Evolutionary conservation across 2,329 filamentous ascomycete genomes (phyloP), one percentile per base, ranked within the genome.

Genomic region (Corynespora cassiicola): DNA sequence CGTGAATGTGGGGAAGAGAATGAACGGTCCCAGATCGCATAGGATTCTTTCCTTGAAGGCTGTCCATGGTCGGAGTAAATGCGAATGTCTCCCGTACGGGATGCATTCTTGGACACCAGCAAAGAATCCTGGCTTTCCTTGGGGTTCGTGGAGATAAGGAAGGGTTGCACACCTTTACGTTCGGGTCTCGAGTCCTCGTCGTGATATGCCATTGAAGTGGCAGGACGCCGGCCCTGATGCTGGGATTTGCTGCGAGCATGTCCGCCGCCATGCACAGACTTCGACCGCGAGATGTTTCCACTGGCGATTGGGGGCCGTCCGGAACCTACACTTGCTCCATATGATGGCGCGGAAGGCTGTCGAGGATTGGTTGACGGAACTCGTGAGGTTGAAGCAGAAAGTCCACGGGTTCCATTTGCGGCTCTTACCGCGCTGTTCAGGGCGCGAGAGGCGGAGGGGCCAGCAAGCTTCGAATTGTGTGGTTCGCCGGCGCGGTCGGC

Each of bases 271-370:
- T 63, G 80, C 69, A 22, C 81, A 72, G 6, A 79, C 75, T 45
- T 74, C 36, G 80, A 77, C 19, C 63, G 74, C 27, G 30, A 20
- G 9, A 21, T 12, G 43, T 61, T 37, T 52, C 22, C 59, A 68
- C 42, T 69, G 55, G 71, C 66, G 15, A 27, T 40, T 10, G 43
- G 37, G 10, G 78, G 72, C 48, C 81, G 77, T 10, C 73, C 75
- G 9, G 77, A 74, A 1, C 83, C 81, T 18, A 82, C 64, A 54
- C 60, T 64, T 45, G 75, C 79, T 10, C 79, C 75, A 47, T 84
- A 82, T 45, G 72, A 75, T 47, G 70, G 36, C 7, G 75, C 36
- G 71, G 70, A 31, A 71, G 69, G 31, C 65, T 68, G 54, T 69
- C 66, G 57, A 37, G 75, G 71, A 21, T 70, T 65, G 39, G 61